Evolutionary conservation across 148 eudicot species (phyloP).

Genomic region (Salicornia ramosissima): DNA sequence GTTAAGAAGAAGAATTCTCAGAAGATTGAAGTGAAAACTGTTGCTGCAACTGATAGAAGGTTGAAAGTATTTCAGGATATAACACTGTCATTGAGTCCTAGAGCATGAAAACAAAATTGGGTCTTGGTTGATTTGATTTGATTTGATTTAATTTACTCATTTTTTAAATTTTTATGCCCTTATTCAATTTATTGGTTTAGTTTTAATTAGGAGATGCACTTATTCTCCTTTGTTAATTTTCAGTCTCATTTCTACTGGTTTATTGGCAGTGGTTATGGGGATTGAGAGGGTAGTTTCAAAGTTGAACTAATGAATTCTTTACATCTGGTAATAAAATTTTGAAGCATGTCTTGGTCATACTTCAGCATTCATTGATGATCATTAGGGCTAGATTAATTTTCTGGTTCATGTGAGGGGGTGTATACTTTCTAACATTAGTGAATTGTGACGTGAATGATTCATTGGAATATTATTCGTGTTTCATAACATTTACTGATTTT

Average conservation of each 20-base stretch:
- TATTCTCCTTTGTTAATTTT: slow-evolving; percentile 51
- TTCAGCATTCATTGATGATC: neutral
- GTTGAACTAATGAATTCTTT: neutral
- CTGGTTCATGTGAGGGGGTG: too few relatives aligned
- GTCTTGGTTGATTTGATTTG: slow-evolving; percentile 2
- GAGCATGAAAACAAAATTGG: slow-evolving; percentile 29
- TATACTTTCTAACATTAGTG: too few relatives aligned
- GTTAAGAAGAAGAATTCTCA: slow-evolving; percentile 14
- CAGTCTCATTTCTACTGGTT: neutral
- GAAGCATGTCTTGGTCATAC: neutral
- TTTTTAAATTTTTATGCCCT: too few relatives aligned
- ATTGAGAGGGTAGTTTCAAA: slow-evolving; percentile 2
- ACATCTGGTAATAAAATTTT: neutral
- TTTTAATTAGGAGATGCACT: slow-evolving; percentile 62
- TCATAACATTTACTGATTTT: too few relatives aligned
- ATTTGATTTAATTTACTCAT: slow-evolving; percentile 1
- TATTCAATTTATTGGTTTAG: slow-evolving; percentile 14
- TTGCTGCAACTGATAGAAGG: slow-evolving; percentile 43
- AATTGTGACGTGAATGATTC: too few relatives aligned
- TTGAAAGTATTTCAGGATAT: slow-evolving; percentile 79
- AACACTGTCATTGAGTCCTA: slow-evolving; percentile 70
- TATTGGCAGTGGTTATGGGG: slow-evolving; percentile 6
- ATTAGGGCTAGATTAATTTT: neutral
- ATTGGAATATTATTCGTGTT: too few relatives aligned
- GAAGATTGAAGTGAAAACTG: slow-evolving; percentile 28